Conservation (phyloP, 78 protist genomes). For the Bodo saltans region DNA sequence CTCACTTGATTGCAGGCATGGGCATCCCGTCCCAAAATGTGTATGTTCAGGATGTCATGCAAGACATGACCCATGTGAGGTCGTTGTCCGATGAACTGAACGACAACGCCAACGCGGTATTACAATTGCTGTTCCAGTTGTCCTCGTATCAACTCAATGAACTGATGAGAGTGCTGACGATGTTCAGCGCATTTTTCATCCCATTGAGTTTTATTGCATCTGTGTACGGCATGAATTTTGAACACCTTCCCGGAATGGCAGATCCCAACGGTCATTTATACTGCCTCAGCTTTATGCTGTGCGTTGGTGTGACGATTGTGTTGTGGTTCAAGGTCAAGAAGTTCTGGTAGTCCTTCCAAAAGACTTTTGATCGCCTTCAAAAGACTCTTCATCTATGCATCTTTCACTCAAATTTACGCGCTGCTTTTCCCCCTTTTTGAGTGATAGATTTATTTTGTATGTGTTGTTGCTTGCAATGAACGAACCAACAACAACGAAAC, state of each 20-base stretch:
- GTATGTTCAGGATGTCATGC: not conserved
- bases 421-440: no score
- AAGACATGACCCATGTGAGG: not conserved
- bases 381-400: no score
- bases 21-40: not conserved
- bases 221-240: constrained; percentile 19
- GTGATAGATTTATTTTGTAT: no score
- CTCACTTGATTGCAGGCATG: not conserved
- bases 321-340: no score
- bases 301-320: not conserved
- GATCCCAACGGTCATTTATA: not conserved
- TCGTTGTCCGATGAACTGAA: not conserved
- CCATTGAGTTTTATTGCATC: constrained; percentile 12
- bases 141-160: constrained; percentile 1
- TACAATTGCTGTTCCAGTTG: not conserved
- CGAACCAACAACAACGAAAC: no score
- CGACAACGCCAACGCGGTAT: not conserved
- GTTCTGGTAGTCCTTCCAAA: no score
- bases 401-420: no score
- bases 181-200: constrained; percentile 8
- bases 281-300: not conserved
- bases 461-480: no score
- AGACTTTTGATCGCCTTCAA: no score
- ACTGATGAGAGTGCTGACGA: constrained; percentile 4
- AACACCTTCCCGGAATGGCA: not conserved